Conservation (phyloP, 2,329 filamentous ascomycete species). For the Nemania sp. region DNA sequence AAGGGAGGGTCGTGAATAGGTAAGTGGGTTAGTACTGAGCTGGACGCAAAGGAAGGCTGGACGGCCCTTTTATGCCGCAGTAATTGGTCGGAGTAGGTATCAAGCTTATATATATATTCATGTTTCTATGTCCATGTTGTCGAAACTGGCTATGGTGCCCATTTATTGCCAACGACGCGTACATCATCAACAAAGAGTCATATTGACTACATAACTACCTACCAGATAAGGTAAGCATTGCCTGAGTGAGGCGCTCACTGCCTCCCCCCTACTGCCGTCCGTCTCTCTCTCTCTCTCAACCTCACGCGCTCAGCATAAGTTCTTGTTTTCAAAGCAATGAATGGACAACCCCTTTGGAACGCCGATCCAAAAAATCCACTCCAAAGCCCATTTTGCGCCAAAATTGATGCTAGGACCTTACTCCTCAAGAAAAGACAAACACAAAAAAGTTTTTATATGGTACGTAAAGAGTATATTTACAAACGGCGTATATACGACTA, state of each 20-base stretch:
- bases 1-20: too few relatives aligned
- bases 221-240: not conserved
- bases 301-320: slow-evolving; percentile 3
- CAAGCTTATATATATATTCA: too few relatives aligned
- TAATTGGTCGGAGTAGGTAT: too few relatives aligned
- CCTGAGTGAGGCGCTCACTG: not conserved
- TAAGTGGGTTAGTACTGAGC: too few relatives aligned
- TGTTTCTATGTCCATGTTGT: not conserved
- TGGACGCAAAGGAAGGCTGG: too few relatives aligned
- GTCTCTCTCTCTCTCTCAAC: not conserved
- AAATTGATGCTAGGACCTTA: slow-evolving; percentile 14
- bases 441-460: slow-evolving; percentile 16
- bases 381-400: slow-evolving; percentile 19
- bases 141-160: not conserved
- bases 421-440: not conserved
- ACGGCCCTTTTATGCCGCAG: too few relatives aligned
- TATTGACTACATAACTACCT: too few relatives aligned
- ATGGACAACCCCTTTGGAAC: slow-evolving; percentile 1
- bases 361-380: slow-evolving; percentile 11
- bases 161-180: not conserved
- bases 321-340: slow-evolving; percentile 1
- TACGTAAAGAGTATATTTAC: slow-evolving; percentile 16
- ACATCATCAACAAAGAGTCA: not conserved
- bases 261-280: not conserved
- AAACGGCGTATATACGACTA: slow-evolving; percentile 13